Percentiles rank a stretch among this genome's conserved stretches.
Conservation (phyloP, 176 grass and related monocot species). For the Pontederia crassipes region DNA sequence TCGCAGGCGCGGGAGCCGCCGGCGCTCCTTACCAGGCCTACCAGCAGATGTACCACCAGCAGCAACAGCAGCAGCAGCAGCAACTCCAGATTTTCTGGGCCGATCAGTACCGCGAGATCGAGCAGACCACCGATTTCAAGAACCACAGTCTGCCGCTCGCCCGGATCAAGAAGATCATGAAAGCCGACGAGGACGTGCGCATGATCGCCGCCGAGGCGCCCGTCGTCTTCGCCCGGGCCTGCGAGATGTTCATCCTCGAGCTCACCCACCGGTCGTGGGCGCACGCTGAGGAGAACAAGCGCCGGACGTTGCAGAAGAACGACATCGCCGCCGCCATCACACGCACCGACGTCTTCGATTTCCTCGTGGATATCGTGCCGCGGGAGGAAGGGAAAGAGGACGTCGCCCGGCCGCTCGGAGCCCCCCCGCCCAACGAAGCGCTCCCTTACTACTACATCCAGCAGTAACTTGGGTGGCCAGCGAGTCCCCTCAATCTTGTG, state of each 20-base stretch:
- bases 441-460: conserved; percentile 5
- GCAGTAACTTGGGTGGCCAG: neutral
- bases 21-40: neutral
- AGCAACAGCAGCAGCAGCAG: conserved; percentile 7
- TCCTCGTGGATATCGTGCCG: conserved; percentile 78
- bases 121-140: conserved; percentile 68
- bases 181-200: conserved; percentile 30
- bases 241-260: conserved; percentile 43
- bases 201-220: conserved; percentile 43
- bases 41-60: neutral
- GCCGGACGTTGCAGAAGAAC: conserved; percentile 79
- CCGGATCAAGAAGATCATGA: conserved; percentile 98
- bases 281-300: conserved; percentile 92
- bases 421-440: neutral
- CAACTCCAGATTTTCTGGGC: conserved; percentile 64
- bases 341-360: conserved; percentile 89
- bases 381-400: conserved; percentile 52
- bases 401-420: neutral
- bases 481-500: neutral
- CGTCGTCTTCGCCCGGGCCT: conserved; percentile 28
- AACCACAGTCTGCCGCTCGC: conserved; percentile 84
- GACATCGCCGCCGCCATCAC: conserved; percentile 84
- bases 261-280: conserved; percentile 47
- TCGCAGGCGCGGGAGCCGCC: neutral
- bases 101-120: conserved; percentile 82